Base-by-base conservation (phyloP, 179 eudicot genomes). In the Beta corolliflora region DNA sequence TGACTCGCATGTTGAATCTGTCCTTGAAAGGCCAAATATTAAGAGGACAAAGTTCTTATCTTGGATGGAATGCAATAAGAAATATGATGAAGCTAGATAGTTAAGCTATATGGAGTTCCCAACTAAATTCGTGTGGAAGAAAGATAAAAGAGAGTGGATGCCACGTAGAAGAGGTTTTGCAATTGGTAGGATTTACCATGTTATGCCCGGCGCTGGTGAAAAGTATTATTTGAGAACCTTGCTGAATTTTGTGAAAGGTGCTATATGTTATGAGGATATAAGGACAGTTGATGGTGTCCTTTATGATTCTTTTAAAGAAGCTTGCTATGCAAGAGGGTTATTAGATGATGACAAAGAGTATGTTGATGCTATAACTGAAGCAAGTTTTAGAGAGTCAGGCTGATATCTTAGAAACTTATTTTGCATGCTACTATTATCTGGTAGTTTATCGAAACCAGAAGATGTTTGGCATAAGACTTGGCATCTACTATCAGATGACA, bases 331-430 rank as follows among this genome's bases (percentile, higher is more conserved):
- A 25, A 25, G 29, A 25, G 29, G 29, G 29, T 25, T 25, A 25
- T 19, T 80, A 50, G 81, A 76, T 14, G 73, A 83, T 80, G 81
- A 82, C 14, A 79, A 8, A 18, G 79, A 68, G 71, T 79, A 79
- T 23, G 31, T 78, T 58, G 80, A 77, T 18, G 63, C 73, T 7
- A 63, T 79, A 9, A 12, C 7, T n/a, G 82, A 85, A 18, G 81
- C 76, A 55, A 53, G 61, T 41, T 66, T 41, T 41, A 65, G 44
- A 58, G 64, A 64, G 7, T 4, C 50, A 11, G 29, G 15, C 21
- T 41, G 48, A 44, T 55, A 19, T 21, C 45, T 80, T 9, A 29
- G 71, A 13, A 46, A 21, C 21, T 46, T 77, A 7, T 76, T 76
- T 25, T 25, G 29, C 29, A 25, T 25, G 29, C 1, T 25, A 25